Evolutionary conservation across 139 green algal species (phyloP).

Genomic region (Coelastrella sp.): DNA sequence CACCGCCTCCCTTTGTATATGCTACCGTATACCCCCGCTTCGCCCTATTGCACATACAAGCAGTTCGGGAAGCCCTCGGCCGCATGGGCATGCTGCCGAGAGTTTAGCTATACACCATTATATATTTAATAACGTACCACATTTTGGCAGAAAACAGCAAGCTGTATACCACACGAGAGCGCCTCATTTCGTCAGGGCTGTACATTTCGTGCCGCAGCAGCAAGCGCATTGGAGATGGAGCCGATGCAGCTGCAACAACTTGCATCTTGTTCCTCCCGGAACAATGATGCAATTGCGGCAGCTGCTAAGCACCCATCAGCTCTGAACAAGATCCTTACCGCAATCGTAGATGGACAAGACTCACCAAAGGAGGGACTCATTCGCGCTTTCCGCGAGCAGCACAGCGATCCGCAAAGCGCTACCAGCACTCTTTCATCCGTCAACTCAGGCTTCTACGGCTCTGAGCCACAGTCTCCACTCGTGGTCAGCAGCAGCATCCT

Average conservation of each 20-base stretch:
- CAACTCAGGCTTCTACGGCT: background rate
- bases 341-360: slow-evolving; percentile 27
- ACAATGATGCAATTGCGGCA: background rate
- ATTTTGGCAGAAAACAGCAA: background rate
- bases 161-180: background rate
- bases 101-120: background rate
- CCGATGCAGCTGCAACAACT: background rate
- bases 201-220: slow-evolving; percentile 24
- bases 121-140: background rate
- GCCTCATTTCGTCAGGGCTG: background rate
- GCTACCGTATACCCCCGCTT: background rate
- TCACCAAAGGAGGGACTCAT: slow-evolving; percentile 38
- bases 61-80: slow-evolving; percentile 4
- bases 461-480: background rate
- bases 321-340: slow-evolving; percentile 23
- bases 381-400: slow-evolving; percentile 13
- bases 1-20: background rate
- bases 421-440: slow-evolving; percentile 12
- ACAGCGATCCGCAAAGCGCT: slow-evolving; percentile 6
- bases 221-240: background rate
- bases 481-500: background rate
- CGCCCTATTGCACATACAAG: background rate
- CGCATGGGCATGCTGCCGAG: background rate
- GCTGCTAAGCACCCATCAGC: background rate
- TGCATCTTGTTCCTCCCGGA: background rate